Base-by-base conservation (phyloP, 176 grass and related monocot species). In the Oryza coarctata region DNA sequence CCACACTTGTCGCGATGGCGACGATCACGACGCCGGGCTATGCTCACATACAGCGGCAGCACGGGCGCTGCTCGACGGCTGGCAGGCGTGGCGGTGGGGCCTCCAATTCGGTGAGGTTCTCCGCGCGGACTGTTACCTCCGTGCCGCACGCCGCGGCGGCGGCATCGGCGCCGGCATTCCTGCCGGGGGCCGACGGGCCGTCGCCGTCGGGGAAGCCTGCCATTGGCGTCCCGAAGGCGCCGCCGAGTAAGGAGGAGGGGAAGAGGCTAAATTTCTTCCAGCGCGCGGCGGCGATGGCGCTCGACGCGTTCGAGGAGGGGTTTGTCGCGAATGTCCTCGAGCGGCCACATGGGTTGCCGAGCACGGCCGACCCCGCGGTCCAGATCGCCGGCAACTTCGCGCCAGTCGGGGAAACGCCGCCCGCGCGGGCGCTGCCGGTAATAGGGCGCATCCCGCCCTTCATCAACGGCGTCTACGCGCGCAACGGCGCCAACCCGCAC, bases 361-460 rank as follows among this genome's bases (percentile, higher is more conserved):
- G 14, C 77, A 97, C 91, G 4, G 92, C 73, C 43, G 94, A 97
- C 83, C 94, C 94, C 0, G 73, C 85, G 9, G 87, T 97, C 29
- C 94, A 97, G 85, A 97, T 97, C 35, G 91, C 94, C 0, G 94
- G 94, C 9, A 97, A 97, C 81, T 97, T 94, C 65, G 89, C 89
- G 1, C 94, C 94, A 0, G 94, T 97, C 4, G 90, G 75, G 0
- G 94, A 97, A 85, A 27, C 80, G 0, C 78, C 82, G 1, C 91
- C 94, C 3, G 35, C 39, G n/a, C 79, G 20, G 0, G 45, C 72
- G 12, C 89, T 97, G 12, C 71, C 87, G 1, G 85, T 94, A 0
- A 12, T 74, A 0, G 94, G 94, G 0, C 87, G 73, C 61, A 97
- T 97, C 78, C 94, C 94, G n/a, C 78, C 85, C 36, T 94, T 81